Conservation (phyloP, 106 monocot species). For the Allium sativum region DNA sequence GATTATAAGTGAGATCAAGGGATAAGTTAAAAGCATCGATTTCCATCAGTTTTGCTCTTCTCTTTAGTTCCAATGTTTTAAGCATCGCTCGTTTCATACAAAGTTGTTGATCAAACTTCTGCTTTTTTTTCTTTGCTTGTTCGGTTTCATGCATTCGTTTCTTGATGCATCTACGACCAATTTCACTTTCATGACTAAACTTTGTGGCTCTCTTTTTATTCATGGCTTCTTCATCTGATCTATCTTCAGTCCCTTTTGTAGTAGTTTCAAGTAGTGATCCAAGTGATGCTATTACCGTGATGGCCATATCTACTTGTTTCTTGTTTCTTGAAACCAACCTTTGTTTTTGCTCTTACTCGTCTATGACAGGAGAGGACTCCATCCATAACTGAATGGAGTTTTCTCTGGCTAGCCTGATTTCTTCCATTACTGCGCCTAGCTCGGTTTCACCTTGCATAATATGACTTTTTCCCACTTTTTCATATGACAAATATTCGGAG, state of each 20-base stretch:
- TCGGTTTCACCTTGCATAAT: background rate
- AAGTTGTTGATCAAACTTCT: background rate
- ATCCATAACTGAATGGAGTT: background rate
- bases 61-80: background rate
- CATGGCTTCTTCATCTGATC: background rate
- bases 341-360: background rate
- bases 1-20: background rate
- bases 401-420: background rate
- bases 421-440: background rate
- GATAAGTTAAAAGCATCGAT: background rate
- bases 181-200: background rate
- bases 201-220: background rate
- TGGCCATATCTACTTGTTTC: background rate
- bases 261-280: slow-evolving; percentile 2
- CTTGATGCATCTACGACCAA: background rate
- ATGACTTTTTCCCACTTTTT: too few relatives aligned
- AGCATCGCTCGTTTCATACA: background rate
- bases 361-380: background rate
- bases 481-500: too few relatives aligned
- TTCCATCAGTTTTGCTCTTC: background rate
- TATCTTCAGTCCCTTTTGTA: background rate
- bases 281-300: background rate
- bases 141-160: background rate
- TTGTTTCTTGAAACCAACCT: slow-evolving; percentile 1
- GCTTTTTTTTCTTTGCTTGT: background rate